A percentile compares a stretch with the other conserved stretches of the same genome.
Conservation (phyloP, 257 asterid species). For the Paraleonurus japonicus region DNA sequence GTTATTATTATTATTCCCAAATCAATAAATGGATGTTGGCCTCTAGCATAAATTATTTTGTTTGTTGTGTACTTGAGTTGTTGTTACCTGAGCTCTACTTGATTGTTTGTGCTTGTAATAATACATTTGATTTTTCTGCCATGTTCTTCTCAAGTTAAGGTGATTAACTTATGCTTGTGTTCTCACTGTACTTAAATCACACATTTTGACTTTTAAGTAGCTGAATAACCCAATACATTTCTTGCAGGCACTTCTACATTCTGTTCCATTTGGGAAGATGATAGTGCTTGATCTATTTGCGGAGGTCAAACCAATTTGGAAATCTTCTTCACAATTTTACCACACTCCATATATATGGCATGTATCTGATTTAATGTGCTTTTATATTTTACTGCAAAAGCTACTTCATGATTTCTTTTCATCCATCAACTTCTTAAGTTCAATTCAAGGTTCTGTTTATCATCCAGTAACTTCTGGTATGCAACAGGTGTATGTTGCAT, state of each 20-base stretch:
- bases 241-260: conserved; percentile 92
- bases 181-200: not conserved
- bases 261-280: conserved; percentile 98
- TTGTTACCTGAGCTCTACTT: not conserved
- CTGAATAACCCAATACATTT: conserved; percentile 20
- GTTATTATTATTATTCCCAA: not conserved
- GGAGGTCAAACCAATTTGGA: conserved; percentile 95
- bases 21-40: not conserved
- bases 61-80: not conserved
- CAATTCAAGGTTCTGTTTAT: conserved; percentile 3
- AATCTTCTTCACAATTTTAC: conserved; percentile 84
- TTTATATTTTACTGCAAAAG: conserved; percentile 10
- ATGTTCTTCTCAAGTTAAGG: not conserved
- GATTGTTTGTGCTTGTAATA: not conserved
- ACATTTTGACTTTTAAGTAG: not conserved
- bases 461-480: conserved; percentile 18
- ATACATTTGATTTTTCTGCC: not conserved
- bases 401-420: not conserved
- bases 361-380: conserved; percentile 23
- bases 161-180: not conserved
- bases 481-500: conserved; percentile 95
- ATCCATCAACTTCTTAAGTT: conserved; percentile 13
- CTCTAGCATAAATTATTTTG: not conserved
- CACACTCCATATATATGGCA: conserved; percentile 93
- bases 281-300: conserved; percentile 98